Conservation (phyloP, 345 rosid genomes). For the Eucalyptus dawsonii region DNA sequence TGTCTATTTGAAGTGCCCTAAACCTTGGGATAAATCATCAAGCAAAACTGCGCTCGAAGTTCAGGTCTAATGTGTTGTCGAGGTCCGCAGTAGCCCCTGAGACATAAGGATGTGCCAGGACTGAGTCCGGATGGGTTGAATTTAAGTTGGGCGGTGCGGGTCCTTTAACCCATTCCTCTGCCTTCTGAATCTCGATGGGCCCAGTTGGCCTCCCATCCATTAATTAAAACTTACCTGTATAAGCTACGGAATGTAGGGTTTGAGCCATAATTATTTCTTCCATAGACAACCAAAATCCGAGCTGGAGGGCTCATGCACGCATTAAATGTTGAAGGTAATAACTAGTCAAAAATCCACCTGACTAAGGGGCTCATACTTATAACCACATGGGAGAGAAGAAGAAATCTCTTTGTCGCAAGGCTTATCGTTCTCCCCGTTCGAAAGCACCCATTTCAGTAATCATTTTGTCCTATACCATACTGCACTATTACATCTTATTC, state of each 20-base stretch:
- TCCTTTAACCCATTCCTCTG: background rate
- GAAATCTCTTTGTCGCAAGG: background rate
- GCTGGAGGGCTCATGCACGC: background rate
- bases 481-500: background rate
- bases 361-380: no score
- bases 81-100: background rate
- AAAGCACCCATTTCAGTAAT: background rate
- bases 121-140: background rate
- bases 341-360: background rate
- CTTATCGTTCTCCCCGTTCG: background rate
- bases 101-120: background rate
- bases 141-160: background rate
- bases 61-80: background rate
- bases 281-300: background rate
- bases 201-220: background rate
- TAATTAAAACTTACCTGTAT: background rate
- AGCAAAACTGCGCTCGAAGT: background rate
- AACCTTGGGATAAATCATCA: background rate
- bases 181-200: background rate
- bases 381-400: background rate
- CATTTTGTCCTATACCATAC: no score
- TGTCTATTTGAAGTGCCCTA: background rate
- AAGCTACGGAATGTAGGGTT: background rate
- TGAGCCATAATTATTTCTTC: background rate
- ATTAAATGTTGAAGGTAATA: background rate